phyloP scores from a whole-genome alignment of 192 early-diverging fungal species.

The Coemansia sp. region DNA sequence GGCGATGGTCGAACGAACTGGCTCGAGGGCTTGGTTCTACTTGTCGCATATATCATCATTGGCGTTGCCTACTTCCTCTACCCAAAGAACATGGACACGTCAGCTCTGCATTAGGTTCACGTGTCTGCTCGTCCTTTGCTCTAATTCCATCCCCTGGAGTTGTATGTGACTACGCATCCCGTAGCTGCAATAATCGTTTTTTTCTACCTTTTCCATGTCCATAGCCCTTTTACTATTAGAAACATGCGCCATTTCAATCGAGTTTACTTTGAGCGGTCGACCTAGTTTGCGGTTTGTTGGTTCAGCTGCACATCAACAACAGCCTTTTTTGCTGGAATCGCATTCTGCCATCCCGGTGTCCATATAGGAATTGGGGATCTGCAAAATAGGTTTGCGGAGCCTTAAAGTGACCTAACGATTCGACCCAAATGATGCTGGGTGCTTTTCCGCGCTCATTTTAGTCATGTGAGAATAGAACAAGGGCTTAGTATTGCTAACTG shows the following conservation, averaged over 20 bases:
- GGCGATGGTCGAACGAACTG: conserved; percentile 89
- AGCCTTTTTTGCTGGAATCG: not conserved
- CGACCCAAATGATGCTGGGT: no score
- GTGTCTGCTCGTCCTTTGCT: not conserved
- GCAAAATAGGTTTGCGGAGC: no score
- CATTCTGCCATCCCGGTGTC: no score
- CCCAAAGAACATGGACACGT: conserved; percentile 49
- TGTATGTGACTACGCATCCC: not conserved
- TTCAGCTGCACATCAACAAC: not conserved
- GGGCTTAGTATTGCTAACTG: no score
- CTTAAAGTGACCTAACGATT: no score
- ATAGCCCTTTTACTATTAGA: not conserved
- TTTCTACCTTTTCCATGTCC: not conserved
- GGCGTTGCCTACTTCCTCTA: conserved; percentile 79
- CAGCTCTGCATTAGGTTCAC: not conserved
- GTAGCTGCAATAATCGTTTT: conserved; percentile 1
- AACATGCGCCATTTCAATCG: not conserved
- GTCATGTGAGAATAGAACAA: no score
- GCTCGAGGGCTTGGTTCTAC: conserved; percentile 84
- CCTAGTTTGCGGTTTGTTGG: not conserved
- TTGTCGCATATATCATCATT: conserved; percentile 82
- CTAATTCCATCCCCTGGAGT: conserved; percentile 2
- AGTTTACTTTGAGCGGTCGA: not conserved
- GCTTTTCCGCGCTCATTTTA: no score
- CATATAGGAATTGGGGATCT: no score